A percentile compares a stretch with the other conserved stretches of the same genome.
Evolutionary conservation across 257 asterid genomes (phyloP).

Genomic region (Gynochthodes officinalis): DNA sequence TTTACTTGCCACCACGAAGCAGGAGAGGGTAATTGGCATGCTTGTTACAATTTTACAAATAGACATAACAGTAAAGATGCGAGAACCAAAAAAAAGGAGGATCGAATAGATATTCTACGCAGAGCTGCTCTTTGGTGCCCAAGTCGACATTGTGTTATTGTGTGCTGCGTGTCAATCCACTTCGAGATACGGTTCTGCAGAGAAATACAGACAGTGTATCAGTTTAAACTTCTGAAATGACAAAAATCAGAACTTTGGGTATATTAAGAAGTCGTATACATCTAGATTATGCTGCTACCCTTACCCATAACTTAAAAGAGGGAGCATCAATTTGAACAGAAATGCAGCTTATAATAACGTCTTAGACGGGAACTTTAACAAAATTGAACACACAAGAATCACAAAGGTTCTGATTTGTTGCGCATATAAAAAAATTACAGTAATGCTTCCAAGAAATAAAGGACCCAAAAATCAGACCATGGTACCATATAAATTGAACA

Average conservation of each 20-base stretch:
- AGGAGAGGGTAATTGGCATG: slow-evolving; percentile 54
- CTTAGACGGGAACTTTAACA: too few species aligned
- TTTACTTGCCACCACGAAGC: slow-evolving; percentile 42
- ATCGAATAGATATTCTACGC: slow-evolving; percentile 31
- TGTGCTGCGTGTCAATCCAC: slow-evolving; percentile 67
- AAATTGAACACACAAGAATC: too few species aligned
- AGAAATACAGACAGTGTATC: slow-evolving; percentile 12
- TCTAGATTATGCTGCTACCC: background rate
- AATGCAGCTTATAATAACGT: background rate
- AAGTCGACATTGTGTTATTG: slow-evolving; percentile 47
- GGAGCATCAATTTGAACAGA: background rate
- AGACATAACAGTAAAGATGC: slow-evolving; percentile 33
- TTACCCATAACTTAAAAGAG: background rate
- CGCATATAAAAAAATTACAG: background rate
- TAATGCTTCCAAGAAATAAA: background rate
- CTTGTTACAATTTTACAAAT: slow-evolving; percentile 63
- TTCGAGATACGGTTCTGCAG: slow-evolving; percentile 69
- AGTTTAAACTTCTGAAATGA: slow-evolving; percentile 4
- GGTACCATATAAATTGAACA: too few species aligned
- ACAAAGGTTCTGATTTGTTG: background rate
- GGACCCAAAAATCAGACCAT: background rate
- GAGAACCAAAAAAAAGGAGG: slow-evolving; percentile 29
- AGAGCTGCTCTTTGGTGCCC: slow-evolving; percentile 31
- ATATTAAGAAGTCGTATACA: background rate
- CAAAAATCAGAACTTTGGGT: background rate